These are phyloP conservation scores for Penicillium sp. DNA, from an alignment of 2,329 filamentous ascomycete species.

Conservation along the genomic window DNA sequence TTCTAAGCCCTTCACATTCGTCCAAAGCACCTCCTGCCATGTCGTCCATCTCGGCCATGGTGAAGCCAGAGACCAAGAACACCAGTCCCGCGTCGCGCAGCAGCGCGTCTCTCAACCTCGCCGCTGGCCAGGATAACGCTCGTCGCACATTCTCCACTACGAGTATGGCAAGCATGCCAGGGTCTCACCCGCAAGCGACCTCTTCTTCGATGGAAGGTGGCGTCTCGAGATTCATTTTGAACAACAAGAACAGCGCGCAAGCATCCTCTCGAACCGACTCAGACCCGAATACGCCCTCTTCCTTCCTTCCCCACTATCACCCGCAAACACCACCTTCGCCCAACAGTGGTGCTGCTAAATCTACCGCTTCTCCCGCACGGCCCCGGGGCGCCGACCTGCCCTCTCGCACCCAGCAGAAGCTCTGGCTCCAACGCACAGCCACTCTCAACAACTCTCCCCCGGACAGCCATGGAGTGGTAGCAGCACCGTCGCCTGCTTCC, in stretches of 20 bases:
- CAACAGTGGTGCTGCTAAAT: constrained; percentile 29
- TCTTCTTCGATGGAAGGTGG: constrained; percentile 53
- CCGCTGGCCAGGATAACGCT: constrained; percentile 33
- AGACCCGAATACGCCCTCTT: constrained; percentile 49
- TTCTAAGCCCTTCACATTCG: constrained; percentile 42
- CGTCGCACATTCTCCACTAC: constrained; percentile 36
- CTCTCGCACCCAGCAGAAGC: constrained; percentile 52
- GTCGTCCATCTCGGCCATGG: constrained; percentile 51
- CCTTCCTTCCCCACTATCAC: constrained; percentile 51
- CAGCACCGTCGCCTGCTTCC: constrained; percentile 35
- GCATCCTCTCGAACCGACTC: constrained; percentile 43
- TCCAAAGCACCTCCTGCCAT: constrained; percentile 51
- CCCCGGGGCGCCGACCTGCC: constrained; percentile 41
- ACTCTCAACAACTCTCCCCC: constrained; percentile 48
- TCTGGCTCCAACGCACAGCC: constrained; percentile 51
- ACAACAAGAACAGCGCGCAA: constrained; percentile 32
- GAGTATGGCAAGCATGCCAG: constrained; percentile 30
- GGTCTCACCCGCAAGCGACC: constrained; percentile 37
- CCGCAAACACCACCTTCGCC: constrained; percentile 49
- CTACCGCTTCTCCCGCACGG: constrained; percentile 35
- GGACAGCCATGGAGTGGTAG: constrained; percentile 37
- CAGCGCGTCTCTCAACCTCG: constrained; percentile 39
- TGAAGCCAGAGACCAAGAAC: constrained; percentile 39
- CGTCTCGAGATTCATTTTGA: constrained; percentile 48
- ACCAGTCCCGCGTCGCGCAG: constrained; percentile 39